phyloP scores from a whole-genome alignment of 805 yeast genomes.

The Metschnikowia amazonensis region DNA sequence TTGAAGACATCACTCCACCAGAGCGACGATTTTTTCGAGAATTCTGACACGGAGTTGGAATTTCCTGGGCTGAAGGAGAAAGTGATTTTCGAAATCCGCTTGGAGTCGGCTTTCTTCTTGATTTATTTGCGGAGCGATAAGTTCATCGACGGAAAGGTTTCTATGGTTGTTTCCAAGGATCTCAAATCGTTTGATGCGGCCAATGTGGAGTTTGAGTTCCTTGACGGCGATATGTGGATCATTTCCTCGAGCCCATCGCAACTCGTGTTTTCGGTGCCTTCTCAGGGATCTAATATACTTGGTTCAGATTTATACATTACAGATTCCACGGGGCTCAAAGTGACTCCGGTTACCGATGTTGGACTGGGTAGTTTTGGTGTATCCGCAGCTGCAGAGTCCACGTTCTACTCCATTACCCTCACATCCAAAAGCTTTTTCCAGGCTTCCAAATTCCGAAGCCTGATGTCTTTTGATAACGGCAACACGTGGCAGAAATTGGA shows the following conservation, averaged over 20 bases:
- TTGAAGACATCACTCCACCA: conserved; percentile 33
- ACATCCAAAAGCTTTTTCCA: conserved; percentile 13
- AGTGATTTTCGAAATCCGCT: neutral
- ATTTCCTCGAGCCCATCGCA: conserved; percentile 39
- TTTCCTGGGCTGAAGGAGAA: neutral
- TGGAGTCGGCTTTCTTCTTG: conserved; percentile 39
- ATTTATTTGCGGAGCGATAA: conserved; percentile 41
- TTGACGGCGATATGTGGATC: conserved; percentile 35
- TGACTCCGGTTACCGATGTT: conserved; percentile 41
- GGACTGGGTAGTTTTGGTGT: conserved; percentile 36
- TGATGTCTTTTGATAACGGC: conserved; percentile 52
- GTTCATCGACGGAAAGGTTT: conserved; percentile 35
- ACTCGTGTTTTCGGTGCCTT: conserved; percentile 17
- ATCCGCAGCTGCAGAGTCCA: conserved; percentile 56
- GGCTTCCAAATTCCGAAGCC: conserved; percentile 8
- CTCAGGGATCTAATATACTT: neutral
- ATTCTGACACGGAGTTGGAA: conserved; percentile 13
- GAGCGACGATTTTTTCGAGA: conserved; percentile 43
- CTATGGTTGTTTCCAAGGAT: conserved; percentile 46
- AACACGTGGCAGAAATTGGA: conserved; percentile 47
- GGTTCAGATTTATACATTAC: conserved; percentile 27
- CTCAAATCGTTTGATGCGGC: conserved; percentile 39
- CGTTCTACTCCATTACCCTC: conserved; percentile 49
- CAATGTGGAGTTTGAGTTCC: conserved; percentile 34
- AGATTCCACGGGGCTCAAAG: conserved; percentile 56